Percentiles rank a stretch among this genome's conserved stretches.
phyloP scores from a whole-genome alignment of 2,329 filamentous ascomycete genomes.

The Clonostachys sp. region DNA sequence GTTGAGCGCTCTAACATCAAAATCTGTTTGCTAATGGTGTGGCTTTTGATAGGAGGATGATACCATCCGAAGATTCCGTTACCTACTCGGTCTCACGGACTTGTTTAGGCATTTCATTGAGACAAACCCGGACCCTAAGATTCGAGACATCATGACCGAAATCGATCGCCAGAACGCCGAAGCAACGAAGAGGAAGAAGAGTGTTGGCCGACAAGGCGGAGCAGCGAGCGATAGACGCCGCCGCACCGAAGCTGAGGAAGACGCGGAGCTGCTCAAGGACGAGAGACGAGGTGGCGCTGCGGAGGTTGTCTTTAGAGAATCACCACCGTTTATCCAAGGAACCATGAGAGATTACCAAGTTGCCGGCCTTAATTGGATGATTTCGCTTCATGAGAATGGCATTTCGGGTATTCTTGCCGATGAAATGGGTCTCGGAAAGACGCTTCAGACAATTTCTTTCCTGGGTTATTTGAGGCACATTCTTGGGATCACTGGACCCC shows the following conservation, averaged over 20 bases:
- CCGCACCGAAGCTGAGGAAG: constrained; percentile 95
- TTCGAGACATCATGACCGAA: constrained; percentile 88
- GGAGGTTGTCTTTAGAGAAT: constrained; percentile 90
- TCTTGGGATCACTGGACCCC: constrained; percentile 83
- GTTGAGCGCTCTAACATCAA: constrained; percentile 4
- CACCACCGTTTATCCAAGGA: constrained; percentile 82
- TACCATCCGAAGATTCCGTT: constrained; percentile 88
- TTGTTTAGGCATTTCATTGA: constrained; percentile 99
- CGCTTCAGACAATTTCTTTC: constrained; percentile 94
- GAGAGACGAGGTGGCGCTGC: constrained; percentile 84
- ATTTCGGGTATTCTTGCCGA: constrained; percentile 97
- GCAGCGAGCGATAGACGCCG: constrained; percentile 73
- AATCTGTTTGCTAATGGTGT: constrained; percentile 3
- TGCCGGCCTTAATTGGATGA: constrained; percentile 93
- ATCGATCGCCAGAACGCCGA: constrained; percentile 92
- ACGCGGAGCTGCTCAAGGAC: constrained; percentile 81
- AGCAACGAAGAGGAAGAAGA: constrained; percentile 66
- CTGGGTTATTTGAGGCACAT: constrained; percentile 91
- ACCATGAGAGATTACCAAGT: constrained; percentile 96
- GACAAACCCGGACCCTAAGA: constrained; percentile 90
- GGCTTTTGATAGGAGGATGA: constrained; percentile 71
- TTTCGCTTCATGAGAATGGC: constrained; percentile 96
- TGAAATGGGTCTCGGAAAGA: constrained; percentile 98
- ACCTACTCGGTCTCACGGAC: constrained; percentile 90
- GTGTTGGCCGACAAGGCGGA: constrained; percentile 75